A percentile compares a stretch with the other conserved stretches of the same genome.
Conservation (phyloP, 1,284 basidiomycete genomes). For the Microbotryomycetes sp. region DNA sequence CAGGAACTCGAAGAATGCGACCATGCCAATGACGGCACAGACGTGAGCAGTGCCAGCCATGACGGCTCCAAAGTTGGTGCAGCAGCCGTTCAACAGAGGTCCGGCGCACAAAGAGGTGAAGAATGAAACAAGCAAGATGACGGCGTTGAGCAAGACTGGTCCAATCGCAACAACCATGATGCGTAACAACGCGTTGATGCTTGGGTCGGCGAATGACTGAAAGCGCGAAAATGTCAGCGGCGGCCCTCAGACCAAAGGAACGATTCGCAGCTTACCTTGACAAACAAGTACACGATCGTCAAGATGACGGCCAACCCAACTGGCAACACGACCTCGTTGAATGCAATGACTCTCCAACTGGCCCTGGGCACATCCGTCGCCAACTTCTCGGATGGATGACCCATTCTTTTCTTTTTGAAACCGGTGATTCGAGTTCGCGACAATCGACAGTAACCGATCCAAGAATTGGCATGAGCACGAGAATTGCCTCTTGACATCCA, state of each 20-base stretch:
- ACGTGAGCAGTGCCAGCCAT: conserved; percentile 83
- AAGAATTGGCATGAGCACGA: conserved; percentile 89
- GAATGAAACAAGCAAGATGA: conserved; percentile 77
- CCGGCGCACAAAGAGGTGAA: conserved; percentile 85
- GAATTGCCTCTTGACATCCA: conserved; percentile 98
- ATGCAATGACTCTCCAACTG: conserved; percentile 76
- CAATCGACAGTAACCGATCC: conserved; percentile 94
- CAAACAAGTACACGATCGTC: conserved; percentile 75
- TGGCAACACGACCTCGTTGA: conserved; percentile 82
- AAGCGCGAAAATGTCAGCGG: conserved; percentile 57
- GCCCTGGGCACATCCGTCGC: conserved; percentile 84
- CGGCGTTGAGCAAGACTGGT: conserved; percentile 93
- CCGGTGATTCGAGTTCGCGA: conserved; percentile 93
- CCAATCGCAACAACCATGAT: conserved; percentile 90
- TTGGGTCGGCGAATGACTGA: conserved; percentile 49
- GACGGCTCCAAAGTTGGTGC: conserved; percentile 73
- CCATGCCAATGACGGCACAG: conserved; percentile 69
- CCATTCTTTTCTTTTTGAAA: conserved; percentile 92
- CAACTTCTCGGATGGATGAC: conserved; percentile 88
- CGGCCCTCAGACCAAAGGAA: neutral
- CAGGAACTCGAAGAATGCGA: conserved; percentile 91
- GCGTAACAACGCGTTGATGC: conserved; percentile 69
- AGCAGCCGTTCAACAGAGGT: conserved; percentile 71
- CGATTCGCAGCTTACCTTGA: conserved; percentile 41
- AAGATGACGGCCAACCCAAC: conserved; percentile 74